Conservation (phyloP, 1,284 basidiomycete genomes). For the Chalciporus sp. region DNA sequence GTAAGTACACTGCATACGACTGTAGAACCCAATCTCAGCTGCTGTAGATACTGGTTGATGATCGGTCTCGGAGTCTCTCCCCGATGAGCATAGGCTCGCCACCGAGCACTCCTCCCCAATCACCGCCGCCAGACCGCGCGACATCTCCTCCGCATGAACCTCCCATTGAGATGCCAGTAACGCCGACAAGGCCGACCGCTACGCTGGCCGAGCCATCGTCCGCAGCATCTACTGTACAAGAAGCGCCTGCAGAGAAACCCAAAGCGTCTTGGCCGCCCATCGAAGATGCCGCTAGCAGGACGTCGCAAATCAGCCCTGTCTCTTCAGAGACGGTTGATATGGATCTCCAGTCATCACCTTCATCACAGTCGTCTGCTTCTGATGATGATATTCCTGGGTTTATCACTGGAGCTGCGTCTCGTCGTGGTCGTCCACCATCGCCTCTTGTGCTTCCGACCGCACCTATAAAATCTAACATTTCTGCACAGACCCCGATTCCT, state of each 20-base stretch:
- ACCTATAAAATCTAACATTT: slow-evolving; percentile 14
- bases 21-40: slow-evolving; percentile 24
- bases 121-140: slow-evolving; percentile 16
- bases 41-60: slow-evolving; percentile 30
- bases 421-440: slow-evolving; percentile 30
- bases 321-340: slow-evolving; percentile 38
- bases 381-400: slow-evolving; percentile 34
- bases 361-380: slow-evolving; percentile 28
- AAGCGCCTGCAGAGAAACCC: slow-evolving; percentile 18
- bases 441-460: slow-evolving; percentile 28
- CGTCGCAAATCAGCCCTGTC: slow-evolving; percentile 33
- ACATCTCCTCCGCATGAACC: background rate
- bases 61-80: slow-evolving; percentile 46
- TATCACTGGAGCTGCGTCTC: slow-evolving; percentile 34
- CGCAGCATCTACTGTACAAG: slow-evolving; percentile 16
- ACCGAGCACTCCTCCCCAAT: slow-evolving; percentile 36
- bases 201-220: slow-evolving; percentile 10
- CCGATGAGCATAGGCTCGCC: slow-evolving; percentile 61
- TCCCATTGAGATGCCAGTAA: slow-evolving; percentile 1
- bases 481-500: slow-evolving; percentile 20
- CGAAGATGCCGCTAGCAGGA: slow-evolving; percentile 32
- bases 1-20: slow-evolving; percentile 20
- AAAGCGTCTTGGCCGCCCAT: slow-evolving; percentile 19
- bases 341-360: slow-evolving; percentile 37
- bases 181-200: slow-evolving; percentile 5